Evolutionary conservation across 805 yeast genomes (phyloP).

Genomic region (Blastobotrys muscicola): DNA sequence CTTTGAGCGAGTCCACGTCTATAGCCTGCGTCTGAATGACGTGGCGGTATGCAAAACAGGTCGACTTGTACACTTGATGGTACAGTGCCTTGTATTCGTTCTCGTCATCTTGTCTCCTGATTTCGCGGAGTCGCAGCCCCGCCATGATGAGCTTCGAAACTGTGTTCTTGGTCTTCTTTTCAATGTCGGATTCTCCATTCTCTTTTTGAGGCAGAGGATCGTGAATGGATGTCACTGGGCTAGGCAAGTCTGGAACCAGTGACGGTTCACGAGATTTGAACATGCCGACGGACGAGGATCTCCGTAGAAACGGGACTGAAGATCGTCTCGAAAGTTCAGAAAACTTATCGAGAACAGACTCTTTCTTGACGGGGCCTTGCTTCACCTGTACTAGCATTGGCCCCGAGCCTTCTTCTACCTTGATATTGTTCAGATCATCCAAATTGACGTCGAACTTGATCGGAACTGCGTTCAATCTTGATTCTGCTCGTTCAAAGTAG

Average conservation of each 20-base stretch:
- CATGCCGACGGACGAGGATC: too few relatives aligned
- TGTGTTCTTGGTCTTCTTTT: slow-evolving; percentile 5
- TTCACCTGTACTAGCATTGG: too few relatives aligned
- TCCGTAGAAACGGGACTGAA: too few relatives aligned
- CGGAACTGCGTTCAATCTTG: background rate
- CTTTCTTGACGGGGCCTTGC: too few relatives aligned
- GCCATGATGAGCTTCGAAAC: slow-evolving; percentile 26
- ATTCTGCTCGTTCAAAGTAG: too few relatives aligned
- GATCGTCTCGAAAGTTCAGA: too few relatives aligned
- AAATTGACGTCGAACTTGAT: slow-evolving; percentile 1
- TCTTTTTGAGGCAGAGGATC: too few relatives aligned
- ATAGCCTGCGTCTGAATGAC: background rate
- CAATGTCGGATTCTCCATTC: background rate
- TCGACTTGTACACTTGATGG: slow-evolving; percentile 20
- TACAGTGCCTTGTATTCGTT: slow-evolving; percentile 23
- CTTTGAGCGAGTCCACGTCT: slow-evolving; percentile 12
- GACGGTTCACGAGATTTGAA: too few relatives aligned
- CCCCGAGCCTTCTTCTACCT: too few relatives aligned
- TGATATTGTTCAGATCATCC: background rate
- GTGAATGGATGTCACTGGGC: too few relatives aligned
- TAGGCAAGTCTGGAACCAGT: too few relatives aligned
- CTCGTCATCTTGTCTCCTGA: slow-evolving; percentile 10
- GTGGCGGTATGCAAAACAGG: slow-evolving; percentile 22
- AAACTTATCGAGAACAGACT: too few relatives aligned
- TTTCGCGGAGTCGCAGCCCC: slow-evolving; percentile 29